A percentile compares a stretch with the other conserved stretches of the same genome.
Evolutionary conservation across 2,329 filamentous ascomycete species (phyloP).

Genomic region (Penicillium sp.): DNA sequence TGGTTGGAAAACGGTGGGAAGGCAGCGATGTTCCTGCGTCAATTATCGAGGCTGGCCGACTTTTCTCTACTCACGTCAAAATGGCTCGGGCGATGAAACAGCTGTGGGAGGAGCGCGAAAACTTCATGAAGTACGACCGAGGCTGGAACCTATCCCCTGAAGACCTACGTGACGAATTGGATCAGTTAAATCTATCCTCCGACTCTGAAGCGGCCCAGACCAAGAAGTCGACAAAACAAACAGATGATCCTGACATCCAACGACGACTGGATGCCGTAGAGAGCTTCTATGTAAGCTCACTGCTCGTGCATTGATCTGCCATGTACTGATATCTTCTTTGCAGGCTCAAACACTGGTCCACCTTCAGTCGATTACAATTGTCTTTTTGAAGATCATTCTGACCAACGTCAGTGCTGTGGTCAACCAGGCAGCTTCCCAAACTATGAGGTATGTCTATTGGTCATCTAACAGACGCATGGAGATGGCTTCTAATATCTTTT

Average conservation of each 20-base stretch:
- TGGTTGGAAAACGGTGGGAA: constrained; percentile 85
- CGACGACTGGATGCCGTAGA: constrained; percentile 73
- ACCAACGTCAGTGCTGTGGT: constrained; percentile 86
- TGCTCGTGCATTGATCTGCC: not conserved
- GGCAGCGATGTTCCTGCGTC: constrained; percentile 90
- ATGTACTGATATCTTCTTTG: constrained; percentile 5
- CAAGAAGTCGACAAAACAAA: constrained; percentile 28
- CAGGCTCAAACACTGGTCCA: constrained; percentile 77
- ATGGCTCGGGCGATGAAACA: constrained; percentile 91
- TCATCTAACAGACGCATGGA: not conserved
- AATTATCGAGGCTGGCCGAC: constrained; percentile 88
- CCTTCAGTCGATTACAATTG: constrained; percentile 89
- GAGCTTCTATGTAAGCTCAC: constrained; percentile 73
- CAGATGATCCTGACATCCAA: constrained; percentile 41
- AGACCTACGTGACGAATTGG: constrained; percentile 46
- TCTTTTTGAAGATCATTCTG: constrained; percentile 84
- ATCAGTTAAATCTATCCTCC: constrained; percentile 25
- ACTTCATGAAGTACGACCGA: constrained; percentile 86
- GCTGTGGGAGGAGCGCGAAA: constrained; percentile 90
- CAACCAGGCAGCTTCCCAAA: constrained; percentile 55
- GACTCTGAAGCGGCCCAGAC: constrained; percentile 10
- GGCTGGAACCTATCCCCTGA: constrained; percentile 68
- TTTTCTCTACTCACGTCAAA: constrained; percentile 86
- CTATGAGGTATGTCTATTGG: constrained; percentile 47
- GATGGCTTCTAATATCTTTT: not conserved